Conservation (phyloP, 2,329 filamentous ascomycete species). For the Sclerotinia minor region DNA sequence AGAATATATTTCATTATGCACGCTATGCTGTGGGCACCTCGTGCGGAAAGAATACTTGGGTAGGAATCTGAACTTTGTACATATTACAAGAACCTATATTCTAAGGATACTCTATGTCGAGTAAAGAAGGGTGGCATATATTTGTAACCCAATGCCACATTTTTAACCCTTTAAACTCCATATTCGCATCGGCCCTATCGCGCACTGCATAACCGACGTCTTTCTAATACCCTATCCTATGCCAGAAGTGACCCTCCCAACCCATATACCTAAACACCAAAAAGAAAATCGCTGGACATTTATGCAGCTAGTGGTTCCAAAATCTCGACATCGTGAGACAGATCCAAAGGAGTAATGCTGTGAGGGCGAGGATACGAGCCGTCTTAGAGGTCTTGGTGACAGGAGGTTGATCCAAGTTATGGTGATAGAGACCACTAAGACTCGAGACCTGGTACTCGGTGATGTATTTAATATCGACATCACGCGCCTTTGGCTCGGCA, state of each 20-base stretch:
- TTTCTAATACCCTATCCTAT: constrained; percentile 25
- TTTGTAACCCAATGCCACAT: constrained; percentile 26
- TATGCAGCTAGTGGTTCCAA: constrained; percentile 18
- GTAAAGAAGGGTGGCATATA: constrained; percentile 11
- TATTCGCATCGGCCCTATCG: constrained; percentile 29
- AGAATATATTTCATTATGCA: background rate
- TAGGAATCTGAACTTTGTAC: constrained; percentile 9
- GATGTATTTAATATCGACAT: constrained; percentile 61
- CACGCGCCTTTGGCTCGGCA: constrained; percentile 59
- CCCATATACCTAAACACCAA: constrained; percentile 19
- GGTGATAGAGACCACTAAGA: constrained; percentile 44
- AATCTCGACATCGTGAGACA: constrained; percentile 23
- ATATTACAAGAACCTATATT: constrained; percentile 17
- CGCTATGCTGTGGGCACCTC: no score
- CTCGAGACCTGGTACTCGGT: constrained; percentile 49
- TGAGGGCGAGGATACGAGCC: constrained; percentile 26
- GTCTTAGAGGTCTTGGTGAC: constrained; percentile 22
- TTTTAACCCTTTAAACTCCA: constrained; percentile 27
- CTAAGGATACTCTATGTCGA: constrained; percentile 12
- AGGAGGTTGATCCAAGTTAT: background rate
- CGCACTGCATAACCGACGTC: constrained; percentile 37
- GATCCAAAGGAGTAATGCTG: constrained; percentile 27
- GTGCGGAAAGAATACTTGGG: background rate
- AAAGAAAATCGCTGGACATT: background rate
- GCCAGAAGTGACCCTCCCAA: constrained; percentile 11